Base-by-base conservation (phyloP, 139 green algal genomes). In the Astrephomene gubernaculifera region DNA sequence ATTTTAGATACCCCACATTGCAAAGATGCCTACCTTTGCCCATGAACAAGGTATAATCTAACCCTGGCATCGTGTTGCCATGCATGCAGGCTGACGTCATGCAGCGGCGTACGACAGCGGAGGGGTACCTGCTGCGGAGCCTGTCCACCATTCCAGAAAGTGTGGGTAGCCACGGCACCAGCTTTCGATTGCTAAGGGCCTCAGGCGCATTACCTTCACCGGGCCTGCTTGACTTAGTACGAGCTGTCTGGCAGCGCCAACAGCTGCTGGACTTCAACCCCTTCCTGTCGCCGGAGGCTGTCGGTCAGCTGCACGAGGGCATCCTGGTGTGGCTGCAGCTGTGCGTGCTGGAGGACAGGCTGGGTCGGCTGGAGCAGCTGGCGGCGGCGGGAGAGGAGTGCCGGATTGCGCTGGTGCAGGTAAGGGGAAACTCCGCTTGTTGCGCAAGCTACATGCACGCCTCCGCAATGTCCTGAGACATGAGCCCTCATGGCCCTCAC, bases 281-380 rank as follows among this genome's bases (percentile, higher is more conserved):
- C 9, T 89, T 91, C 60, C 70, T 93, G 41, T 89, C 86, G 38
- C n/a, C n/a, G n/a, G n/a, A n/a, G n/a, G n/a, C n/a, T n/a, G n/a
- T n/a, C n/a, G n/a, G n/a, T n/a, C n/a, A n/a, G n/a, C n/a, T n/a
- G n/a, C n/a, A n/a, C n/a, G n/a, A n/a, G n/a, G n/a, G n/a, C n/a
- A n/a, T n/a, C n/a, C n/a, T n/a, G n/a, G n/a, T n/a, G n/a, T n/a
- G n/a, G n/a, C n/a, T n/a, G n/a, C n/a, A n/a, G n/a, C n/a, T n/a
- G n/a, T n/a, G n/a, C n/a, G n/a, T n/a, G n/a, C n/a, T n/a, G n/a
- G n/a, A n/a, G n/a, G n/a, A n/a, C n/a, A n/a, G n/a, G n/a, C n/a
- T n/a, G n/a, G n/a, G n/a, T n/a, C n/a, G n/a, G n/a, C n/a, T n/a
- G 21, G n/a, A 3, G 72, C 29, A 7, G 75, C 86, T 4, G 27